Conservation (phyloP, 176 grass and related monocot genomes). For the Carex parvula region DNA sequence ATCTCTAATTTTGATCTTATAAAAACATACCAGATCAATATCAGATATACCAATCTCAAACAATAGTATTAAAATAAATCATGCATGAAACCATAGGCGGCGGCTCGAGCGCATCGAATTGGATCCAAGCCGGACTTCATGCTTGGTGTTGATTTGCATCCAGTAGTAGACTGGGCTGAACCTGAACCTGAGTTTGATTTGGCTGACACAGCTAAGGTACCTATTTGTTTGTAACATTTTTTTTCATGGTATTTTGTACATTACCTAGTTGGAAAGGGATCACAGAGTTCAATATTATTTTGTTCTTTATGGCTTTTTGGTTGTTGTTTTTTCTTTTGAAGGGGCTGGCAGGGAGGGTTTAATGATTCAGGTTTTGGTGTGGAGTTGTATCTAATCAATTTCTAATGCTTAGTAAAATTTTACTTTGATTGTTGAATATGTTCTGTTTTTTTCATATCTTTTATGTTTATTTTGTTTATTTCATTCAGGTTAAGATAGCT, state of each 20-base stretch:
- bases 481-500: conserved; percentile 52
- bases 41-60: conserved; percentile 12
- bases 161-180: conserved; percentile 74
- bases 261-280: background rate
- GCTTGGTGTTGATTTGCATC: conserved; percentile 67
- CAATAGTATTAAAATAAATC: conserved; percentile 10
- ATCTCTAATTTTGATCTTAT: background rate
- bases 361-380: background rate
- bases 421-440: conserved; percentile 2
- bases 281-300: background rate
- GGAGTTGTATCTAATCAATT: background rate
- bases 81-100: conserved; percentile 62
- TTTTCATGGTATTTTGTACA: conserved; percentile 20
- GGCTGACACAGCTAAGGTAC: conserved; percentile 67
- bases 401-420: background rate
- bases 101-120: conserved; percentile 53
- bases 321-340: too few species aligned
- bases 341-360: background rate
- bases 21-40: conserved; percentile 9
- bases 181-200: conserved; percentile 54
- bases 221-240: conserved; percentile 13
- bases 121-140: conserved; percentile 72
- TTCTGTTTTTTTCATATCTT: conserved; percentile 17
- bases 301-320: background rate
- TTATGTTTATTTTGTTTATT: conserved; percentile 27